These are phyloP conservation scores for Hypholoma fasciculare DNA, from an alignment of 768 basidiomycete genomes.

Conservation along the genomic window DNA sequence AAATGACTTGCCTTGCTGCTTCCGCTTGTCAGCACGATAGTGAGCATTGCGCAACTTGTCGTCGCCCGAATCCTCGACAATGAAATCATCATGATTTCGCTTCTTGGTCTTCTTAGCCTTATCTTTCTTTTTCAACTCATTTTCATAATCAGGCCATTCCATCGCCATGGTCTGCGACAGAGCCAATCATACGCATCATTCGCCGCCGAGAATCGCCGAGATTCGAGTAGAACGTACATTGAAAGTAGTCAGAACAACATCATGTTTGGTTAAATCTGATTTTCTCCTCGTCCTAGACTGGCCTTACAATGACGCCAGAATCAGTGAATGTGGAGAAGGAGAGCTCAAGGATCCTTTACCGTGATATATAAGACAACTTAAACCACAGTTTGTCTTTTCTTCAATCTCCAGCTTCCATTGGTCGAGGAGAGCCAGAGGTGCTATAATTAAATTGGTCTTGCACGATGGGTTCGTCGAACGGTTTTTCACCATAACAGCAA, in stretches of 20 bases:
- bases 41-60: slow-evolving; percentile 22
- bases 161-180: slow-evolving; percentile 48
- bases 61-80: slow-evolving; percentile 37
- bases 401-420: slow-evolving; percentile 69
- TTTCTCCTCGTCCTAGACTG: slow-evolving; percentile 44
- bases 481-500: slow-evolving; percentile 60
- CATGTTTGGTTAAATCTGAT: slow-evolving; percentile 53
- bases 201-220: background rate
- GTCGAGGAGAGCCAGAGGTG: slow-evolving; percentile 62
- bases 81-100: slow-evolving; percentile 28
- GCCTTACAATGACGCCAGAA: slow-evolving; percentile 26
- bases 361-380: slow-evolving; percentile 64
- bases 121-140: slow-evolving; percentile 44
- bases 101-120: slow-evolving; percentile 41
- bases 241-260: slow-evolving; percentile 63
- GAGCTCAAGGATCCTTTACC: slow-evolving; percentile 29
- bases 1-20: slow-evolving; percentile 28
- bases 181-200: background rate
- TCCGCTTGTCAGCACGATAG: slow-evolving; percentile 28
- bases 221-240: slow-evolving; percentile 26
- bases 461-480: slow-evolving; percentile 44
- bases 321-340: slow-evolving; percentile 2
- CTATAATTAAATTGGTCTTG: slow-evolving; percentile 70
- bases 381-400: slow-evolving; percentile 47
- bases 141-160: slow-evolving; percentile 60